These are phyloP conservation scores for Oropetium thomaeum DNA, from an alignment of 176 grass and related monocot genomes.

Conservation along the genomic window DNA sequence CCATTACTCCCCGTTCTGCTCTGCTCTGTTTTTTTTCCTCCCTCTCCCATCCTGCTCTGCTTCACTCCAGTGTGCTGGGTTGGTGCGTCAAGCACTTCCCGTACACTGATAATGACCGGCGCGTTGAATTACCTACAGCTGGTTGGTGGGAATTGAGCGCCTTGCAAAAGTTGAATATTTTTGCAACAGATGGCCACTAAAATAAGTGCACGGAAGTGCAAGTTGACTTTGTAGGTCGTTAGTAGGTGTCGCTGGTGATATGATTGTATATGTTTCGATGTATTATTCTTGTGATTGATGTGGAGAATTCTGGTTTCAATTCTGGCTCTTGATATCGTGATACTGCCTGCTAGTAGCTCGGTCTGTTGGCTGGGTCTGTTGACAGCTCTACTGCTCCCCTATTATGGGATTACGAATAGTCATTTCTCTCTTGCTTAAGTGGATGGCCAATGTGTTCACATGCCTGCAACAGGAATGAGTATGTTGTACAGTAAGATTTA, in stretches of 20 bases:
- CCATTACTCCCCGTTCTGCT: background rate
- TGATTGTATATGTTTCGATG: conserved; percentile 9
- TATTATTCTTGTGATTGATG: conserved; percentile 29
- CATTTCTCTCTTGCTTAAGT: background rate
- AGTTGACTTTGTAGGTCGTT: conserved; percentile 8
- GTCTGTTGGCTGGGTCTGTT: background rate
- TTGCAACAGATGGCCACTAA: background rate
- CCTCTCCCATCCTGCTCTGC: conserved; percentile 3
- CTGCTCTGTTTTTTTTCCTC: background rate
- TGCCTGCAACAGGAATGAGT: background rate
- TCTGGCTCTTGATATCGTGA: background rate
- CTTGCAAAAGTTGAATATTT: conserved; percentile 16
- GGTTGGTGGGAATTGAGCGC: conserved; percentile 6
- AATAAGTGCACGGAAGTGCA: conserved; percentile 5
- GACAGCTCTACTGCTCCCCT: background rate
- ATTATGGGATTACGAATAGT: background rate
- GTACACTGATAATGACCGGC: conserved; percentile 35
- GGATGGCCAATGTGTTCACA: background rate
- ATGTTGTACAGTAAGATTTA: background rate
- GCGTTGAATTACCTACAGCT: background rate
- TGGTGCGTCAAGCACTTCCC: background rate
- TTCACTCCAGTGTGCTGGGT: background rate
- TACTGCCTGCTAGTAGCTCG: background rate
- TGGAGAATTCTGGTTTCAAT: background rate
- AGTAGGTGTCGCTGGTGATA: conserved; percentile 5